Percentiles rank a stretch among this genome's conserved stretches.
Conservation (phyloP, 139 green algal species). For the Ostreobium quekettii region DNA sequence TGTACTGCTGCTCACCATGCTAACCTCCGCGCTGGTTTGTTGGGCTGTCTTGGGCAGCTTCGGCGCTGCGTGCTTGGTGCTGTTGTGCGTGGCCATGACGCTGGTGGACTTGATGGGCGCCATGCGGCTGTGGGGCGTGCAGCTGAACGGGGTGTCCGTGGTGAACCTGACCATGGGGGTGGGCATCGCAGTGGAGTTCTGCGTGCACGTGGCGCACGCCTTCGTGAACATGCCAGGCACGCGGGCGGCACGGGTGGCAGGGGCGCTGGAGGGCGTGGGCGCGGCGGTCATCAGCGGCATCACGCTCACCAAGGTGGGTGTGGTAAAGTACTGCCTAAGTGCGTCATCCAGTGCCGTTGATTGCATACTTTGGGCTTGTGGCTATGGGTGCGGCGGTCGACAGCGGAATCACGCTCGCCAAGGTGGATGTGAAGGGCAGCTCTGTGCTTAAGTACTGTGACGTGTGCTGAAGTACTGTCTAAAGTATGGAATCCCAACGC, state of each 20-base stretch:
- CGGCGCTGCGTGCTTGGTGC: conserved; percentile 41
- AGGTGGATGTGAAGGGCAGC: no score
- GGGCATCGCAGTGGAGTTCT: conserved; percentile 81
- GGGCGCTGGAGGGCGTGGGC: conserved; percentile 46
- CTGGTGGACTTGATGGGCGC: conserved; percentile 66
- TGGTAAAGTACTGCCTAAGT: no score
- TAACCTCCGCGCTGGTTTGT: conserved; percentile 32
- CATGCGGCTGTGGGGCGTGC: conserved; percentile 64
- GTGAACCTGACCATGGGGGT: conserved; percentile 72
- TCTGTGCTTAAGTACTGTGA: no score
- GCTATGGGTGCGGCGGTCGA: conserved; percentile 65
- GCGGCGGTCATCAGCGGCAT: conserved; percentile 71
- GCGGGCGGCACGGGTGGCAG: conserved; percentile 25
- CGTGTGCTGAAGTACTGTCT: no score
- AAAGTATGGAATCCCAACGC: no score
- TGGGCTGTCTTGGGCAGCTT: conserved; percentile 35
- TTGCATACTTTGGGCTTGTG: no score
- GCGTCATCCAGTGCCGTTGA: no score
- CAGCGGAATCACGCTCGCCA: conserved; percentile 77
- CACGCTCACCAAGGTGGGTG: conserved; percentile 68
- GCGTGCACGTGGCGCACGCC: conserved; percentile 65
- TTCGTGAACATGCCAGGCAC: conserved; percentile 38
- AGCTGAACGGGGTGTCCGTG: conserved; percentile 64
- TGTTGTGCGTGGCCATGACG: conserved; percentile 30
- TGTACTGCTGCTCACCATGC: conserved; percentile 34